A percentile compares a stretch with the other conserved stretches of the same genome.
Conservation (phyloP, 129 eudicot species). For the Kitagawia praeruptora region DNA sequence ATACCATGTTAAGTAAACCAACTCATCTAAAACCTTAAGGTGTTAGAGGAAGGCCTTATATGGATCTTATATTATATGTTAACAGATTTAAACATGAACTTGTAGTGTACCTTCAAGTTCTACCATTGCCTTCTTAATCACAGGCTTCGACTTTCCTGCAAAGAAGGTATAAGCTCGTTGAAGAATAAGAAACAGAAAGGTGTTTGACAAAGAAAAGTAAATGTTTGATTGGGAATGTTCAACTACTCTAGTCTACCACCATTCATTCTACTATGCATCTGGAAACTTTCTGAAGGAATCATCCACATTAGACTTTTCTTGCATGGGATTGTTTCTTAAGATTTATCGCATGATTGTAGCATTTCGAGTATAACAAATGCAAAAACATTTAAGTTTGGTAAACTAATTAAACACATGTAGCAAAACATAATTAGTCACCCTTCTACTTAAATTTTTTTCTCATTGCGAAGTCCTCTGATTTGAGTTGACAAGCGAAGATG, state of each 20-base stretch:
- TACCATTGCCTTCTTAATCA: constrained; percentile 98
- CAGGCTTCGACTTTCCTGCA: constrained; percentile 94
- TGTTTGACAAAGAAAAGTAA: background rate
- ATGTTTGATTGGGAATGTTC: background rate
- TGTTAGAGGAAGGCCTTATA: no score
- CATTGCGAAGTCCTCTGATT: background rate
- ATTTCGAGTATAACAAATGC: background rate
- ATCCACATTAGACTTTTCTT: background rate
- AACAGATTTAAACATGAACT: background rate
- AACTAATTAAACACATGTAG: background rate
- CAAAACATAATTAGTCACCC: background rate
- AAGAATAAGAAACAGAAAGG: background rate
- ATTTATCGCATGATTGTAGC: background rate
- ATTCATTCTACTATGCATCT: background rate
- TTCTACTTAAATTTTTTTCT: background rate
- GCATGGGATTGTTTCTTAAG: background rate
- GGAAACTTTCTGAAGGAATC: background rate
- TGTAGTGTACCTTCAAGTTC: constrained; percentile 71
- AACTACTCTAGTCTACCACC: background rate
- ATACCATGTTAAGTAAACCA: no score
- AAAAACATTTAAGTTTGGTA: background rate
- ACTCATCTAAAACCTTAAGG: no score
- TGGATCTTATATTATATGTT: no score
- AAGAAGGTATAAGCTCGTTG: constrained; percentile 2
- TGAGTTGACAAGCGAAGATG: background rate